Evolutionary conservation across 2,329 filamentous ascomycete species (phyloP), one percentile per base, ranked within the genome.

Genomic region (Chaetothyriales sp.): DNA sequence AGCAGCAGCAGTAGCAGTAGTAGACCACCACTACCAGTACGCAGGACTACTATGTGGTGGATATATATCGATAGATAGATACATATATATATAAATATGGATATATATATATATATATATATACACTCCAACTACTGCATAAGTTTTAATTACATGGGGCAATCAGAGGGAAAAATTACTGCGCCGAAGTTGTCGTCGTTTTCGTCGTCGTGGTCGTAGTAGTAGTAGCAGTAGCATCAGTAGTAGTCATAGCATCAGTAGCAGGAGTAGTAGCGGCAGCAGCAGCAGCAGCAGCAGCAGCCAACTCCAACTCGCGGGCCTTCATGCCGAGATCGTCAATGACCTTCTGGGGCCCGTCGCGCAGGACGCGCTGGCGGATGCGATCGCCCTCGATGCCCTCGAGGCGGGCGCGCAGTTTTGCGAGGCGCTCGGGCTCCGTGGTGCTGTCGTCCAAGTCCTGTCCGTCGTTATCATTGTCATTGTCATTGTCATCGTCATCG

Each of bases 351-450:
- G 63, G 60, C 2, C 66, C 66, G 10, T 65, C 59, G 12, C 59
- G 62, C 47, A 68, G 64, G 19, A 72, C 66, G 26, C 63, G 63
- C 19, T 65, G 63, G 18, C 67, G 62, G 25, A 68, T 67, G 44
- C 72, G 66, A 45, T 68, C 64, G 18, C 68, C 67, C 18, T 66
- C 65, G 5, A 73, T 55, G 43, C 61, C 63, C 46, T 73, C 70
- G 4, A 73, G 61, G 50, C 66, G 69, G 49, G 66, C 60, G 1
- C 70, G 65, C 22, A 74, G 55, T 25, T 65, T 70, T 15, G 68
- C 66, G 6, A 81, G 61, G 49, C 74, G 67, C 52, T 66, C 61
- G 1, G 68, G 62, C 39, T 67, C 63, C n/a, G n/a, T n/a, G n/a
- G n/a, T n/a, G n/a, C n/a, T n/a, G n/a, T n/a, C n/a, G n/a, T n/a